Evolutionary conservation across 306 rosid genomes (phyloP), one percentile per base, ranked within the genome.

Genomic region (Lathyrus sativus): DNA sequence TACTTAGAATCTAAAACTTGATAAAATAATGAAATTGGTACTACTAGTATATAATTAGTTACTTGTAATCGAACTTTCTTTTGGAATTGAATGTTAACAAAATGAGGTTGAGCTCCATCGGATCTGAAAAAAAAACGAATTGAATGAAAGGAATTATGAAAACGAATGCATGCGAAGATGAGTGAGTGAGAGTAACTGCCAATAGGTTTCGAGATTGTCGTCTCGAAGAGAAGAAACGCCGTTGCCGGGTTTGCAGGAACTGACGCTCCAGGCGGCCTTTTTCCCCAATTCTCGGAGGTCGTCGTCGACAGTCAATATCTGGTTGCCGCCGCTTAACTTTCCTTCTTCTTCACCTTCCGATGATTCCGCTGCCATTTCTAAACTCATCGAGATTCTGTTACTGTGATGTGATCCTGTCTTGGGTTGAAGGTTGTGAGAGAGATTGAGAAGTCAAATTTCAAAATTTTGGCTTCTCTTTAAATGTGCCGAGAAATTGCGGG

Each of bases 191-290:
- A 26, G 42, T 15, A 24, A 89, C 92, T 93, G 97, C 98, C 98
- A 93, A 77, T 83, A 90, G 65, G 90, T 83, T 9, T 88, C 97
- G 51, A 88, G 89, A 59, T 85, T 93, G 54, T 82, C 87, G 49
- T 90, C 98, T 9, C 91, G 90, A 41, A 93, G 91, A 53, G 88
- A 80, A 26, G 90, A 83, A 57, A 93, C 96, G 62, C 95, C 96
- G 66, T 86, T 93, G 39, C 98, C 98, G 19, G 98, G 87, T 43
- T 93, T 93, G 86, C 91, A 93, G 39, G 98, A 88, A 79, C 98
- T 90, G 53, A 93, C 96, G 41, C 97, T 93, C 98, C 97, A 90
- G 31, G 96, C 95, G 1, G 97, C 98, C 24, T 90, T 90, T 78
- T 93, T 88, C 1, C 95, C 98, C 84, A 93, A 74, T 81, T 93